A percentile compares a stretch with the other conserved stretches of the same genome.
Conservation (phyloP, 352 stramenopile species). For the Phytophthora kernoviae region DNA sequence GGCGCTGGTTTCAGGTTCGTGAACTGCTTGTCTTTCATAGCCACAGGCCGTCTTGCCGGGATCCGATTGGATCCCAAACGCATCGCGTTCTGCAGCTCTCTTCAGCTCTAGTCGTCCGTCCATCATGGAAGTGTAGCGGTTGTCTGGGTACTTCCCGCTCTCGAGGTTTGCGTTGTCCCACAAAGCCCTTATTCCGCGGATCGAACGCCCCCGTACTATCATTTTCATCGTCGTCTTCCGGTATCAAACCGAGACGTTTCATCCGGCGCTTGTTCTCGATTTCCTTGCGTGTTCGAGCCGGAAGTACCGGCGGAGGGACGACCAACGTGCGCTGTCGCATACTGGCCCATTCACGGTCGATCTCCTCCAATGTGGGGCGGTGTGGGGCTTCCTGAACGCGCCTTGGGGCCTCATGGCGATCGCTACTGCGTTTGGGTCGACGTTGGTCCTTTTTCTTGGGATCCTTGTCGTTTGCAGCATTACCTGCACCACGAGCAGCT, state of each 20-base stretch:
- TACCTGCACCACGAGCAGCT: constrained; percentile 8
- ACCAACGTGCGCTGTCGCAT: constrained; percentile 45
- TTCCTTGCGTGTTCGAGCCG: constrained; percentile 42
- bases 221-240: constrained; percentile 48
- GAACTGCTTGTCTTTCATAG: constrained; percentile 72
- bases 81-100: constrained; percentile 14
- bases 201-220: constrained; percentile 10
- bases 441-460: constrained; percentile 25
- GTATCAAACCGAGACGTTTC: constrained; percentile 54
- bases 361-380: constrained; percentile 30
- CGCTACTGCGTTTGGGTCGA: constrained; percentile 6
- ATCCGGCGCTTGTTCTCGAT: constrained; percentile 71
- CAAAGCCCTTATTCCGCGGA: constrained; percentile 32
- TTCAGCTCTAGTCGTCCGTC: constrained; percentile 25
- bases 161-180: constrained; percentile 13
- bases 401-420: constrained; percentile 11
- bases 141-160: constrained; percentile 15
- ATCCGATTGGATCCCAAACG: constrained; percentile 22
- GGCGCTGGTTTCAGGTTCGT: constrained; percentile 63
- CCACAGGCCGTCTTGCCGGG: constrained; percentile 42
- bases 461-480: constrained; percentile 12
- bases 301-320: constrained; percentile 43
- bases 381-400: constrained; percentile 19
- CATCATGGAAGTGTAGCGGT: constrained; percentile 24
- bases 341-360: constrained; percentile 51